A percentile compares a stretch with the other conserved stretches of the same genome.
Conservation (phyloP, 345 rosid species). For the Raphanus sativus region DNA sequence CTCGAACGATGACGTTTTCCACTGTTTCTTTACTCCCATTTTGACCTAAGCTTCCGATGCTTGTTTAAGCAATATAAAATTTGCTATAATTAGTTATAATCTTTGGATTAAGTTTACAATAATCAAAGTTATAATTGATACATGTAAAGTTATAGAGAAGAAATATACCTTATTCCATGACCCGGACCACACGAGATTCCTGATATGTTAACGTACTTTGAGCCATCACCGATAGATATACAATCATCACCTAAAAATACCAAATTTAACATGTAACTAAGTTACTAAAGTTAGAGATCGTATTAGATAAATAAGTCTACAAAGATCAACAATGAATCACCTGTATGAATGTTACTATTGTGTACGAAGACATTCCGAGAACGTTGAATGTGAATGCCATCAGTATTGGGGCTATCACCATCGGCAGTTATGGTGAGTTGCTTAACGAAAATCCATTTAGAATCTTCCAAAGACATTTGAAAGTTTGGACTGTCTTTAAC, state of each 20-base stretch:
- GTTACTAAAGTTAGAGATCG: background rate
- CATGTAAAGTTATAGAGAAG: background rate
- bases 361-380: conserved; percentile 29
- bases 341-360: conserved; percentile 40
- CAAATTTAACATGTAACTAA: background rate
- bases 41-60: conserved; percentile 55
- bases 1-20: conserved; percentile 38
- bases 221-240: conserved; percentile 51
- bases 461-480: conserved; percentile 45
- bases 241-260: conserved; percentile 53
- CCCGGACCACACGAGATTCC: conserved; percentile 54
- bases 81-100: background rate
- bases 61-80: background rate
- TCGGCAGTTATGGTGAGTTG: conserved; percentile 45
- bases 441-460: conserved; percentile 21
- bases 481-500: conserved; percentile 50
- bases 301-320: background rate
- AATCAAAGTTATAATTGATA: too few species aligned
- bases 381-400: conserved; percentile 56
- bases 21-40: conserved; percentile 36
- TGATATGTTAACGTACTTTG: conserved; percentile 35
- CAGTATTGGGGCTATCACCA: conserved; percentile 53
- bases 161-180: conserved; percentile 53
- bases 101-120: background rate
- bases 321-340: conserved; percentile 13